Conservation (phyloP, 352 stramenopile genomes). For the Pythium pectinolyticum region DNA sequence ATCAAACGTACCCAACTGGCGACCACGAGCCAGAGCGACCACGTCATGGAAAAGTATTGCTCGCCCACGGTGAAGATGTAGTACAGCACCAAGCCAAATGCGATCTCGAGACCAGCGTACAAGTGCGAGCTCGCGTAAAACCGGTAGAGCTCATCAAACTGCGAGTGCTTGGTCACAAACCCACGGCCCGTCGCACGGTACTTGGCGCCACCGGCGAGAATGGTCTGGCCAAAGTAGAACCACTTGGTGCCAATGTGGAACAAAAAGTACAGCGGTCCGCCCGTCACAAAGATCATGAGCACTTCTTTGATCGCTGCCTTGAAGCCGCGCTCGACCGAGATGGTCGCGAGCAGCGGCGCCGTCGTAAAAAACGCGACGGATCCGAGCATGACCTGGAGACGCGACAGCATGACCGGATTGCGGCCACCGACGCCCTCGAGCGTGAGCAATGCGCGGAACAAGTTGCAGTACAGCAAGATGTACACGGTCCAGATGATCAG, state of each 20-base stretch:
- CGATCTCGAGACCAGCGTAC: slow-evolving; percentile 94
- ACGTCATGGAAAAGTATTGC: slow-evolving; percentile 97
- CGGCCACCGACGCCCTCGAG: slow-evolving; percentile 92
- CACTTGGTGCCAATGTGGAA: slow-evolving; percentile 99
- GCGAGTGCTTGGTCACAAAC: slow-evolving; percentile 98
- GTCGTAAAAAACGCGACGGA: slow-evolving; percentile 97
- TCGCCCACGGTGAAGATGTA: slow-evolving; percentile 91
- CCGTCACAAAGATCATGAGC: slow-evolving; percentile 96
- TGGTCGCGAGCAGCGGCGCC: slow-evolving; percentile 95
- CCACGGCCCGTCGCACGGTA: slow-evolving; percentile 97
- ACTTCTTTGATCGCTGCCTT: slow-evolving; percentile 91
- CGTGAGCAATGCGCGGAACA: slow-evolving; percentile 91
- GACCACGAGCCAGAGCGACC: slow-evolving; percentile 97
- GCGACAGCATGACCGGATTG: slow-evolving; percentile 92
- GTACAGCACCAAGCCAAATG: slow-evolving; percentile 93
- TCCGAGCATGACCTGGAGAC: slow-evolving; percentile 95
- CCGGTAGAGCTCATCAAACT: slow-evolving; percentile 97
- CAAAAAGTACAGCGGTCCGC: slow-evolving; percentile 98
- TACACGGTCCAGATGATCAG: slow-evolving; percentile 98
- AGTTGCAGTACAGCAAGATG: slow-evolving; percentile 96
- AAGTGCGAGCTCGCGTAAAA: slow-evolving; percentile 98
- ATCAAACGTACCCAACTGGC: slow-evolving; percentile 72
- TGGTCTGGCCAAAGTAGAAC: slow-evolving; percentile 99
- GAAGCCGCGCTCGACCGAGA: slow-evolving; percentile 98
- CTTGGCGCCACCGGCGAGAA: slow-evolving; percentile 97